Percentiles rank a stretch among this genome's conserved stretches.
phyloP scores from a whole-genome alignment of 345 rosid genomes.

The Camelina neglecta region DNA sequence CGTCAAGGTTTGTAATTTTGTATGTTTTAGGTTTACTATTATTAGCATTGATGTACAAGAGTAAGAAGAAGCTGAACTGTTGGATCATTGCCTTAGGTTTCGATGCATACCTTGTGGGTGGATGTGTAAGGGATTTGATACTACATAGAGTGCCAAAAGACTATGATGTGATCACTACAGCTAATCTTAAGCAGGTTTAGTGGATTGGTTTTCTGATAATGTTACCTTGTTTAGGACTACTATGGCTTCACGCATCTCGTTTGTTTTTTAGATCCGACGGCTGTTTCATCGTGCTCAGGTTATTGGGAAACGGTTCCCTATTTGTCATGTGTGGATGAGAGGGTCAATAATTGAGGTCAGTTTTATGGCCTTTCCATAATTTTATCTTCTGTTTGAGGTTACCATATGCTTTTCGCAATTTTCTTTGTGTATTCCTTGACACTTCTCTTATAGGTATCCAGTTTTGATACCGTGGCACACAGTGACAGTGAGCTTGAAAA shows the following conservation, averaged over 20 bases:
- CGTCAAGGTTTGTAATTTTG: constrained; percentile 48
- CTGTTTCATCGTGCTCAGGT: constrained; percentile 58
- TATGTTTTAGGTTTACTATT: neutral
- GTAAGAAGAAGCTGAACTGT: constrained; percentile 3
- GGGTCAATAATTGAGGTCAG: constrained; percentile 77
- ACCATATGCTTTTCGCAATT: constrained; percentile 1
- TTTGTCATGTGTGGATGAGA: constrained; percentile 68
- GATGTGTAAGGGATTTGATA: constrained; percentile 92
- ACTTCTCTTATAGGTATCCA: constrained; percentile 67
- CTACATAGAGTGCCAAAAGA: constrained; percentile 81
- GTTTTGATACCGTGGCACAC: constrained; percentile 71
- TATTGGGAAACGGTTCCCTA: constrained; percentile 80
- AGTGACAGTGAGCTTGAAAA: constrained; percentile 28
- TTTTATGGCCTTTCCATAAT: neutral
- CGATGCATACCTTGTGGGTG: constrained; percentile 89
- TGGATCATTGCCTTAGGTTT: constrained; percentile 56
- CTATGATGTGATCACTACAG: constrained; percentile 94
- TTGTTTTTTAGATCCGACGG: constrained; percentile 53
- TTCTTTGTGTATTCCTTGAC: neutral
- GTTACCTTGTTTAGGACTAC: neutral
- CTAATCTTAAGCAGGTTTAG: constrained; percentile 71
- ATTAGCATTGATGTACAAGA: constrained; percentile 9
- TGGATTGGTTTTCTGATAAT: neutral
- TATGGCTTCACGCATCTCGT: constrained; percentile 26
- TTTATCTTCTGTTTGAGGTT: constrained; percentile 10